Evolutionary conservation across 2,329 filamentous ascomycete species (phyloP), one percentile per base, ranked within the genome.

Genomic region (Neonectria coccinea): DNA sequence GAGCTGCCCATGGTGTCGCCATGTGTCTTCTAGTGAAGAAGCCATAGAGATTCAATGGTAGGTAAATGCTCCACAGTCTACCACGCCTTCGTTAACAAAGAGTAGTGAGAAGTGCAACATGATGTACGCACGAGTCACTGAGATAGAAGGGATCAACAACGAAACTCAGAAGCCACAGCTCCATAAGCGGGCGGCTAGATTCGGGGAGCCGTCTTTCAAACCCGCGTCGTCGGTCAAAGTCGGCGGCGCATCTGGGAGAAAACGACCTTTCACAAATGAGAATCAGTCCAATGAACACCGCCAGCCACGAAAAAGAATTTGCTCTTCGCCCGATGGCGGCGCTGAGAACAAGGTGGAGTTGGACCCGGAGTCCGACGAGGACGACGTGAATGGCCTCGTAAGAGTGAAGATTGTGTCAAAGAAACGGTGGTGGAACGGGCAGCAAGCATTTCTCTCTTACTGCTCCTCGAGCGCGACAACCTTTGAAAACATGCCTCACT

Each of bases 1-100:
- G 16, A 33, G 52, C n/a, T 55, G 52, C 16, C 52, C 52, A 8
- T 55, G 22, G 52, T 55, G 52, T 12, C 36, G 33, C 11, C 25
- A 45, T n/a, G n/a, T 55, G 18, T n/a, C 52, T 20, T 20, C 16
- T 2, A 14, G 36, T 18, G 39, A 25, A 5, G 39, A 55, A n/a
- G n/a, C 2, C 6, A 25, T 5, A 1, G 51, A 45, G n/a, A 44
- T 44, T 27, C 20, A 55, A 55, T 55, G 52, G 52, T 29, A 29
- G 27, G 27, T 29, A 29, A 7, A 29, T 29, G 9, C 3, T 10
- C 4, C 27, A 27, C 27, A 29, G 1, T 2, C 27, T 29, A 29
- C 27, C 1, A 29, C 27, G 9, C 8, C 8, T 29, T 29, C 7
- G 7, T 29, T 55, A 25, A 55, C 25, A 10, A 1, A 1, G 0